Evolutionary conservation across 1,284 basidiomycete genomes (phyloP).

Genomic region (Ustilago loliicola): DNA sequence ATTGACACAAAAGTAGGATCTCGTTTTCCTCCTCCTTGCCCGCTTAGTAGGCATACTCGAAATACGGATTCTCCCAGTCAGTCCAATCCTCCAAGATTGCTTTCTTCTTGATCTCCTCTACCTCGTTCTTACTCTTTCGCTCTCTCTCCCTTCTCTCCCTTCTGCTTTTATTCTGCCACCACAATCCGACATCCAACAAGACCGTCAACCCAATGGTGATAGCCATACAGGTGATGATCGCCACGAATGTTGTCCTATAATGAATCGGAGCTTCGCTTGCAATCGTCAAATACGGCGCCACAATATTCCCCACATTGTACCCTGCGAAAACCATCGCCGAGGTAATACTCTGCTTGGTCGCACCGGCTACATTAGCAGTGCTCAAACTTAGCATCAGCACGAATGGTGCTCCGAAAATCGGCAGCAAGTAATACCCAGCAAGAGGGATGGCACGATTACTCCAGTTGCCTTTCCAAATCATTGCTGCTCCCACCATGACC

Average conservation of each 20-base stretch:
- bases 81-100: constrained; percentile 52
- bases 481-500: constrained; percentile 72
- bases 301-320: constrained; percentile 67
- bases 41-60: constrained; percentile 37
- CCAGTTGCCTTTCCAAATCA: constrained; percentile 73
- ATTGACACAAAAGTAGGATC: constrained; percentile 17
- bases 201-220: constrained; percentile 50
- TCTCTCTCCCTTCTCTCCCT: constrained; percentile 18
- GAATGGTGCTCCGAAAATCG: constrained; percentile 74
- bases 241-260: constrained; percentile 73
- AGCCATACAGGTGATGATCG: constrained; percentile 70
- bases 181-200: constrained; percentile 37
- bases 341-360: constrained; percentile 73
- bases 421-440: constrained; percentile 73
- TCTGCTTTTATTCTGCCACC: constrained; percentile 42
- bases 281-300: constrained; percentile 68
- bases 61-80: constrained; percentile 52
- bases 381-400: constrained; percentile 72
- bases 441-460: constrained; percentile 72
- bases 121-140: constrained; percentile 25
- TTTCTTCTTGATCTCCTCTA: constrained; percentile 38
- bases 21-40: constrained; percentile 1
- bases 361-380: constrained; percentile 72
- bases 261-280: constrained; percentile 67
- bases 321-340: constrained; percentile 72